Percentiles rank a stretch among this genome's conserved stretches.
Evolutionary conservation across 2,329 filamentous ascomycete genomes (phyloP).

Genomic region (Verticillium zaregamsianum): DNA sequence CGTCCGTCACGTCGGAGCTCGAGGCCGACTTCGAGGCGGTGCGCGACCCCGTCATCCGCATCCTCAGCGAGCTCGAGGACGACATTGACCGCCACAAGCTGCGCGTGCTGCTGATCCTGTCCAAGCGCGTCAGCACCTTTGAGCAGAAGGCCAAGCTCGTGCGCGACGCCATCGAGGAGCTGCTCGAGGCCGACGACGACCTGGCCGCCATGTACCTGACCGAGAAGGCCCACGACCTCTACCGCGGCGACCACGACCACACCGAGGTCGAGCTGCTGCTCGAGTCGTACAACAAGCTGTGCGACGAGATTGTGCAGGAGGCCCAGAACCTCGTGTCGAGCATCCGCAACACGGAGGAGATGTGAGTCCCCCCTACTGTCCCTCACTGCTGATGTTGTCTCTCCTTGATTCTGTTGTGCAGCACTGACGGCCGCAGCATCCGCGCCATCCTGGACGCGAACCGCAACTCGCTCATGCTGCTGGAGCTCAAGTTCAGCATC

Average conservation of each 20-base stretch:
- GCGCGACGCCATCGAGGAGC: conserved; percentile 88
- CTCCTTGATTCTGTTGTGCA: no score
- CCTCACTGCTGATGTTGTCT: background rate
- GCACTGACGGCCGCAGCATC: conserved; percentile 51
- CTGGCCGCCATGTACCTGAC: conserved; percentile 92
- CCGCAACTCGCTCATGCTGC: conserved; percentile 94
- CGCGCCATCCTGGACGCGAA: conserved; percentile 97
- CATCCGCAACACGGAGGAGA: conserved; percentile 97
- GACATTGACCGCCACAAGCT: conserved; percentile 96
- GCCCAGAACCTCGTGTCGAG: conserved; percentile 88
- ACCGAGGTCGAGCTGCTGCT: conserved; percentile 96
- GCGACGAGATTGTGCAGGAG: conserved; percentile 95
- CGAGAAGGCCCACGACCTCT: conserved; percentile 73
- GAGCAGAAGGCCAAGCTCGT: conserved; percentile 96
- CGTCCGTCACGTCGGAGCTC: conserved; percentile 85
- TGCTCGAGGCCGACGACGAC: conserved; percentile 95
- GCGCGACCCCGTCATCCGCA: conserved; percentile 83
- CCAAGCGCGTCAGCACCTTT: conserved; percentile 93
- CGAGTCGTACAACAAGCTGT: conserved; percentile 96
- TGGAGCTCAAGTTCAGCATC: conserved; percentile 95
- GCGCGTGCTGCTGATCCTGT: conserved; percentile 84
- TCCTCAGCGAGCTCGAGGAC: conserved; percentile 81
- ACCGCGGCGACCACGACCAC: conserved; percentile 77
- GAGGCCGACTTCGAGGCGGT: conserved; percentile 95
- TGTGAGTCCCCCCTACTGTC: conserved; percentile 54